Evolutionary conservation across 73 alveolate species (phyloP).

Genomic region (Effrenium voratum): DNA sequence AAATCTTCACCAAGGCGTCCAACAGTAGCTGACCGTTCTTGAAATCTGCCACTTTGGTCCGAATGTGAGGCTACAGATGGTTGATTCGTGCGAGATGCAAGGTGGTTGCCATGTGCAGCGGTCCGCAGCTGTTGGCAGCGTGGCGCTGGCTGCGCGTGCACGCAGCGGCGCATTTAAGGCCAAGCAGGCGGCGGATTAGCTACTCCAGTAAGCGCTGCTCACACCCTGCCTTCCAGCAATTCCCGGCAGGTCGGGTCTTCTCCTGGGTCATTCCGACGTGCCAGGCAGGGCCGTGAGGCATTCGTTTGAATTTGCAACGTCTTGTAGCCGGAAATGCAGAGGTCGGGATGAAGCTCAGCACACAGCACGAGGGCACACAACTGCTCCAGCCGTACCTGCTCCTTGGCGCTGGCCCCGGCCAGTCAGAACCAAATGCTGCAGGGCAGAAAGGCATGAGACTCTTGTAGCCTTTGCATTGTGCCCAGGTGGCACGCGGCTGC

Average conservation of each 20-base stretch:
- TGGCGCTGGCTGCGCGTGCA: constrained; percentile 91
- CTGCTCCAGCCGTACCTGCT: too few relatives aligned
- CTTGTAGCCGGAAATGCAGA: too few relatives aligned
- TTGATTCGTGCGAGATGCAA: neutral
- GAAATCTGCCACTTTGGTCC: too few relatives aligned
- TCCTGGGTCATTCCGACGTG: too few relatives aligned
- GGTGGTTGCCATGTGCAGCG: constrained; percentile 59
- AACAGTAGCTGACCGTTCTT: neutral
- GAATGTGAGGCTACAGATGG: neutral
- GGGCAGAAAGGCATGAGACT: neutral
- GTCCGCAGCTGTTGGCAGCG: constrained; percentile 72
- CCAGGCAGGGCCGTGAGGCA: too few relatives aligned
- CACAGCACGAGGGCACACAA: too few relatives aligned
- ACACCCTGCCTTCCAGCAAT: neutral
- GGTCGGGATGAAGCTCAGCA: too few relatives aligned
- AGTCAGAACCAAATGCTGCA: neutral
- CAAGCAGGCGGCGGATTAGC: neutral
- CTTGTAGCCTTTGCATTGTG: neutral
- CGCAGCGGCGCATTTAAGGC: constrained; percentile 2
- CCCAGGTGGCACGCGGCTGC: constrained; percentile 54
- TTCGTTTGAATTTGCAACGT: too few relatives aligned
- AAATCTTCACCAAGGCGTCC: neutral
- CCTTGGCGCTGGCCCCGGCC: constrained; percentile 1
- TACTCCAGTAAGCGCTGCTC: neutral
- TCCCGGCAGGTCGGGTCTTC: too few relatives aligned